A percentile compares a stretch with the other conserved stretches of the same genome.
Evolutionary conservation across 768 basidiomycete genomes (phyloP).

Genomic region (Inosperma sp.): DNA sequence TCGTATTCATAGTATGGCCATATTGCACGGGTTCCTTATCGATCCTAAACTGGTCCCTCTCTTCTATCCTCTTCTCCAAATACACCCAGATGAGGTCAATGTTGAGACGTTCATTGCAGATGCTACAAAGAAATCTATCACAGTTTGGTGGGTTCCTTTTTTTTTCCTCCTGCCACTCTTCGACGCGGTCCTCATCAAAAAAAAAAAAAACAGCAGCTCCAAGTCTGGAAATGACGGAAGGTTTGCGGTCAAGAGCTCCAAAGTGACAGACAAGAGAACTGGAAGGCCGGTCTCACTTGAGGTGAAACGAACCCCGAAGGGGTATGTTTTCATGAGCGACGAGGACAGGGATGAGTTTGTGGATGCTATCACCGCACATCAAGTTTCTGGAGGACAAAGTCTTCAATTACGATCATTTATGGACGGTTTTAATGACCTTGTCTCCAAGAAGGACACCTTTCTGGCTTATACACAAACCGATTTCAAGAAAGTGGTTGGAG

Average conservation of each 20-base stretch:
- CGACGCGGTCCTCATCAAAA: not conserved
- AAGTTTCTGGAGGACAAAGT: slow-evolving; percentile 8
- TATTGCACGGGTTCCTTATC: slow-evolving; percentile 53
- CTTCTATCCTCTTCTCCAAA: slow-evolving; percentile 18
- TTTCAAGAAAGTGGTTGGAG: slow-evolving; percentile 23
- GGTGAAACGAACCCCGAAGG: slow-evolving; percentile 9
- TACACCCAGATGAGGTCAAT: not conserved
- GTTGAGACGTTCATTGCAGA: not conserved
- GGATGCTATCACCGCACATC: slow-evolving; percentile 15
- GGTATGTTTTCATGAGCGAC: slow-evolving; percentile 15
- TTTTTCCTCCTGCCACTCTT: not conserved
- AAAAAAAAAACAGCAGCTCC: not conserved
- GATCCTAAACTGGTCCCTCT: slow-evolving; percentile 21
- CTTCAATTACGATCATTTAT: slow-evolving; percentile 20
- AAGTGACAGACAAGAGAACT: slow-evolving; percentile 19
- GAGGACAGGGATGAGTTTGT: slow-evolving; percentile 19
- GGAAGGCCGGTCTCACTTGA: slow-evolving; percentile 15
- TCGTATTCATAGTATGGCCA: slow-evolving; percentile 61
- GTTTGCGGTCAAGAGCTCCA: slow-evolving; percentile 16
- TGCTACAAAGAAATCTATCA: slow-evolving; percentile 9
- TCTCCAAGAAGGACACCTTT: slow-evolving; percentile 19
- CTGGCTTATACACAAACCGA: slow-evolving; percentile 19
- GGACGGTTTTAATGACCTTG: slow-evolving; percentile 22
- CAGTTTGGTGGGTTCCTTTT: slow-evolving; percentile 11
- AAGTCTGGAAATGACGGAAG: slow-evolving; percentile 14